Base-by-base conservation (phyloP, 2,329 filamentous ascomycete genomes). In the Elsinoe perseae region DNA sequence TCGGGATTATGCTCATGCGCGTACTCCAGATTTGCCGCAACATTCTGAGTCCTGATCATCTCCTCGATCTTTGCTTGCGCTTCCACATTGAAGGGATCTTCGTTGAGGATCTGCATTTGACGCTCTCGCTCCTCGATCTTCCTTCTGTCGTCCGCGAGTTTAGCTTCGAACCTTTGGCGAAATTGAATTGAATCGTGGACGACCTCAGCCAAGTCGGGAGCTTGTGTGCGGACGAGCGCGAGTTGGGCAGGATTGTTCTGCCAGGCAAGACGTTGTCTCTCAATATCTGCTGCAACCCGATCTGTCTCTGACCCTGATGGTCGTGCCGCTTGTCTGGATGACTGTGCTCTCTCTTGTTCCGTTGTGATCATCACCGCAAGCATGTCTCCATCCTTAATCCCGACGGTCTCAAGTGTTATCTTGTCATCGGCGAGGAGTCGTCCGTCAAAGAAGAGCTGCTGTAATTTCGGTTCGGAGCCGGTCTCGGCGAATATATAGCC, bases 1-100 rank as follows among this genome's bases (percentile, higher is more conserved):
- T 97, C 93, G 0, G 93, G 93, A 66, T 95, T 95, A 72, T 97
- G 86, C 73, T 97, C 92, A 80, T 96, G 92, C 40, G 93, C 93
- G 72, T 91, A 93, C 68, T 97, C 90, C 59, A 97, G 72, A 67
- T 98, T 98, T 73, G 96, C 90, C 71, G 92, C 90, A 44, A 98
- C 92, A 14, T 86, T 80, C 73, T 97, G 88, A 72, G 96, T 88
- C 56, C 93, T 85, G 67, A 98, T 98, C 72, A 97, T 95, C 73
- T 98, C 93, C 68, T 93, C 92, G 60, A 98, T 98, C 73, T 86
- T 89, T 46, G 80, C 80, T 73, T 98, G 93, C 7, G 91, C 89
- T 61, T 96, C 91, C 23, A 89, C 75, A 68, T 98, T 92, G 73
- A 97, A 96, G 0, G 92, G 91, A 66, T 98, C 93, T 8, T 90